Conservation (phyloP, 768 basidiomycete genomes). For the Chiua virens region DNA sequence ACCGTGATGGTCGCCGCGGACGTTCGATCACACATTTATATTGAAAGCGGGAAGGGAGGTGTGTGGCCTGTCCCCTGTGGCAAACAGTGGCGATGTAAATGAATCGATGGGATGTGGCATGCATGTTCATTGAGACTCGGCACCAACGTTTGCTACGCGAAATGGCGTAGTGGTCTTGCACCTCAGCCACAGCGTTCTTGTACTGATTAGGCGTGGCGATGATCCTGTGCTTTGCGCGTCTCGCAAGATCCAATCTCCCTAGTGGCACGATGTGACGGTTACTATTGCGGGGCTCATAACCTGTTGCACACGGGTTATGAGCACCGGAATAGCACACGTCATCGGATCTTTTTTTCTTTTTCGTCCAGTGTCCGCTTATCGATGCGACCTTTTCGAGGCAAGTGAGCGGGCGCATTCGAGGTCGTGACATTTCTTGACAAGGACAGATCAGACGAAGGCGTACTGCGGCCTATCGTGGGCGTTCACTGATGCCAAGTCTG, state of each 20-base stretch:
- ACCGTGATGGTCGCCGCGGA: conserved; percentile 16
- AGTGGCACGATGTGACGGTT: conserved; percentile 6
- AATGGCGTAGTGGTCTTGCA: conserved; percentile 15
- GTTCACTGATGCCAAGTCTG: too few relatives aligned
- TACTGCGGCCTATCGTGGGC: too few relatives aligned
- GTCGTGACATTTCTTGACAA: too few relatives aligned
- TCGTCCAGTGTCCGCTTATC: background rate
- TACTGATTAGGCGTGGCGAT: background rate
- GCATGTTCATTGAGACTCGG: too few relatives aligned
- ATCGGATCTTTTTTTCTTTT: conserved; percentile 6
- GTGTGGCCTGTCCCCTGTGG: background rate
- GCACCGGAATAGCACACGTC: conserved; percentile 13
- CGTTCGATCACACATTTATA: background rate
- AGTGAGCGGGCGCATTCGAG: background rate
- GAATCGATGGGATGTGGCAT: too few relatives aligned
- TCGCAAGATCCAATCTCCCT: conserved; percentile 6
- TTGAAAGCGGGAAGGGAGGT: background rate
- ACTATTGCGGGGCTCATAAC: conserved; percentile 29
- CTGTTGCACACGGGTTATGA: conserved; percentile 12
- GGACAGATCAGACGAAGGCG: too few relatives aligned
- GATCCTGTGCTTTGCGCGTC: background rate
- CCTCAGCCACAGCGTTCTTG: background rate
- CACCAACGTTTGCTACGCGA: background rate
- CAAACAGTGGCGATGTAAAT: too few relatives aligned
- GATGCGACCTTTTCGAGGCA: background rate